Conservation (phyloP, 805 yeast species). For the Tetrapisispora namnaoensis region DNA sequence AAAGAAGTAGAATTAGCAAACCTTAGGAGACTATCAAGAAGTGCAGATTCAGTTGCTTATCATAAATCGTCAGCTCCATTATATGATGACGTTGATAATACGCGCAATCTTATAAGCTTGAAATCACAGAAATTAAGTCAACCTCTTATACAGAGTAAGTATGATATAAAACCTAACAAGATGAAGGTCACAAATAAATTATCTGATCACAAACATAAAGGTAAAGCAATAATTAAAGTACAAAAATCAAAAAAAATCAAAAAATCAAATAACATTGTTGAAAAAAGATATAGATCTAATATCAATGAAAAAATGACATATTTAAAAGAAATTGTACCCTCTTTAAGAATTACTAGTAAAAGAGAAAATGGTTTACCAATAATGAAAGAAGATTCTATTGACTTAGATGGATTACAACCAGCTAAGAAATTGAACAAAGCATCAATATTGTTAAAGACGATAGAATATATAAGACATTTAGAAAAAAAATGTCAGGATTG, state of each 20-base stretch:
- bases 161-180: neutral
- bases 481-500: constrained; percentile 49
- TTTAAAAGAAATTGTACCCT: constrained; percentile 57
- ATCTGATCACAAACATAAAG: neutral
- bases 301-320: constrained; percentile 58
- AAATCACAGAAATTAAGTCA: neutral
- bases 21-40: neutral
- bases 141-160: neutral
- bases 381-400: constrained; percentile 47
- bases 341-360: constrained; percentile 41
- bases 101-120: neutral
- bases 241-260: constrained; percentile 36
- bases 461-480: constrained; percentile 67
- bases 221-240: neutral
- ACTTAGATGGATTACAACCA: constrained; percentile 65
- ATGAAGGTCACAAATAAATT: neutral
- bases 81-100: neutral
- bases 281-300: constrained; percentile 61
- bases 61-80: neutral
- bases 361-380: constrained; percentile 39
- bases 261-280: constrained; percentile 61
- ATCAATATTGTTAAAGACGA: constrained; percentile 62
- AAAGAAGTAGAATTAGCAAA: neutral
- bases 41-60: neutral
- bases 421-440: constrained; percentile 74